Base-by-base conservation (phyloP, 2,329 filamentous ascomycete species). In the Colletotrichum caudatum region DNA sequence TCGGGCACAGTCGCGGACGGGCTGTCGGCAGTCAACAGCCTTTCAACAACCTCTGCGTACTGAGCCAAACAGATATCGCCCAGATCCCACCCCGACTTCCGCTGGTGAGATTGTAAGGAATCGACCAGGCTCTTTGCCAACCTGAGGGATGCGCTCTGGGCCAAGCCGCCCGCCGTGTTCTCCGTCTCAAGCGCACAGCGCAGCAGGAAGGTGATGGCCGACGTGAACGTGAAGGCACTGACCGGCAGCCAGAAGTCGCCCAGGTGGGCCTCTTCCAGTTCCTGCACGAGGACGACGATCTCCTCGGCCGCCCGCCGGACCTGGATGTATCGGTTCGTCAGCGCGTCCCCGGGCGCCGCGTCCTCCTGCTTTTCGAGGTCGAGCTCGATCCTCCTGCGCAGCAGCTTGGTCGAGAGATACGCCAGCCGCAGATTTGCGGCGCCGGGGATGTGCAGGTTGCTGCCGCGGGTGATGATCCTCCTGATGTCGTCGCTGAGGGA, bases 241-340 rank as follows among this genome's bases (percentile, higher is more conserved):
- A 84, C 80, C 0, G 86, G 82, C 7, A 88, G 77, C 85, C 86
- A 88, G 64, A 87, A 88, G 61, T 84, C 86, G 2, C 79, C 77
- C 0, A 87, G 77, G 18, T 87, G 84, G 1, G 78, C 66, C 5
- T 80, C 78, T 16, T 81, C 77, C 0, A 88, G 77, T 61, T 87
- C 85, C 56, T 85, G 84, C 0, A 84, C 79, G 3, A 88, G 76
- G 12, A 83, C 77, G 0, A 87, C 80, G 23, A 88, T 86, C 2
- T 87, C 84, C 71, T 88, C 85, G 0, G 84, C 83, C 0, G 83
- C 82, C 23, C 82, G 77, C 3, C 84, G 80, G 0, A 84, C 83
- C 60, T 84, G 80, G 16, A 83, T 80, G 63, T 85, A 83, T 2
- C 66, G 54, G 41, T 72, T 69, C 29, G 66, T 70, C 0, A 69